A percentile compares a stretch with the other conserved stretches of the same genome.
Conservation (phyloP, 306 rosid species). For the Acacia confusa region DNA sequence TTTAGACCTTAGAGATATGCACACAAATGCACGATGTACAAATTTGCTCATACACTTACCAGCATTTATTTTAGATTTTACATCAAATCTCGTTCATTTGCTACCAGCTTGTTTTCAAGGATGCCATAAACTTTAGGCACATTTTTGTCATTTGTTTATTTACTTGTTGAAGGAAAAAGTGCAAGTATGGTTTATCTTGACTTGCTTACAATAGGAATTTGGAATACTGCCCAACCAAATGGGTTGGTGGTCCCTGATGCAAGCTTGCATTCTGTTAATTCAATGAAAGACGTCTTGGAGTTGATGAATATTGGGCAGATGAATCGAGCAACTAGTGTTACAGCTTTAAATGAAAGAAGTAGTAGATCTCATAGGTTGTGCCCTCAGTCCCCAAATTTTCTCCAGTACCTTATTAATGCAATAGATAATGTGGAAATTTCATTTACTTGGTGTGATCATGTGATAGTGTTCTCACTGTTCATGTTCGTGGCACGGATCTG, state of each 20-base stretch:
- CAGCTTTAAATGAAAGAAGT: conserved; percentile 74
- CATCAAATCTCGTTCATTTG: not conserved
- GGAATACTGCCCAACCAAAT: conserved; percentile 71
- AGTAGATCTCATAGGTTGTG: conserved; percentile 63
- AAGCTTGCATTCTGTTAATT: conserved; percentile 63
- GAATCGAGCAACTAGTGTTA: conserved; percentile 68
- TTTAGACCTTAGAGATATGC: not conserved
- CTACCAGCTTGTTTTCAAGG: not conserved
- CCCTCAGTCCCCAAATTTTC: not conserved
- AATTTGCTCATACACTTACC: not conserved
- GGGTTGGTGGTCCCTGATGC: conserved; percentile 81
- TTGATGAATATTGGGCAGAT: conserved; percentile 59
- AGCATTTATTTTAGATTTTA: not conserved
- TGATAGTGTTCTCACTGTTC: conserved; percentile 85
- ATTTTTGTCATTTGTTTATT: not conserved
- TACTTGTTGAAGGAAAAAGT: conserved; percentile 1
- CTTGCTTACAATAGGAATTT: conserved; percentile 84
- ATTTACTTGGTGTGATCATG: conserved; percentile 29
- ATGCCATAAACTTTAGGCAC: not conserved
- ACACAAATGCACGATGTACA: not conserved
- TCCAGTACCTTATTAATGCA: not conserved
- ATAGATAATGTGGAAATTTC: conserved; percentile 5
- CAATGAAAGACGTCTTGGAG: conserved; percentile 63
- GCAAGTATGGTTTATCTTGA: conserved; percentile 39
- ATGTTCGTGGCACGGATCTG: conserved; percentile 89